Evolutionary conservation across 495 filamentous ascomycete species (phyloP), one percentile per base, ranked within the genome.

Genomic region (Penicillium lividum): DNA sequence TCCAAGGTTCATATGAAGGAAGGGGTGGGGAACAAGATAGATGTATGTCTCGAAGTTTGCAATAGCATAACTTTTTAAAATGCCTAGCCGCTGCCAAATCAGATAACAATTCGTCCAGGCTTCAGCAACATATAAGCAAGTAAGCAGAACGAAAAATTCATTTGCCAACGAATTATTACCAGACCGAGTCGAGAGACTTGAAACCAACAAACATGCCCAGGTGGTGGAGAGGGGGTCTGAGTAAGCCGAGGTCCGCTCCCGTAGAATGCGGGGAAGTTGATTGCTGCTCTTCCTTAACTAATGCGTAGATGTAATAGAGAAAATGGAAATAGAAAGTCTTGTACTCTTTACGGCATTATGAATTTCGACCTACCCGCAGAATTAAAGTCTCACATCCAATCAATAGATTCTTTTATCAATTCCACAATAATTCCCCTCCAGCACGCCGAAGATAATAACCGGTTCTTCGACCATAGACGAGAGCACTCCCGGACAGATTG

Each of bases 391-490:
- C 80, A 84, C 58, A 54, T 85, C 28, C 28, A 59, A 16, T 64
- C 65, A 5, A 65, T 86, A 22, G 82, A 86, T 69, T 58, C 58
- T 5, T 87, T 86, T 70, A 84, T 85, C 53, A 65, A 75, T n/a
- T 56, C 59, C 7, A 73, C 75, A 31, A 84, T 86, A 53, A 62
- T 71, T 9, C 51, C 51, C 15, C 51, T 53, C 22, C 51, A 53
- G 18, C 34, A 53, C 18, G 56, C 64, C 0, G 58, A 81, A 54
- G 81, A 83, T 55, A 86, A 85, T 57, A 69, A 84, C 28, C 80
- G 81, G 28, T 86, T 86, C 74, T 86, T 86, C 64, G 82, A 86
- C 65, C 77, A 86, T 63, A 74, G 82, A 7, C 79, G 83, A 45
- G 83, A 86, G 54, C 74, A 83, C 68, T 67, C 78, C 7, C 78